Conservation (phyloP, 441 rosid species). For the Populus tomentosa region DNA sequence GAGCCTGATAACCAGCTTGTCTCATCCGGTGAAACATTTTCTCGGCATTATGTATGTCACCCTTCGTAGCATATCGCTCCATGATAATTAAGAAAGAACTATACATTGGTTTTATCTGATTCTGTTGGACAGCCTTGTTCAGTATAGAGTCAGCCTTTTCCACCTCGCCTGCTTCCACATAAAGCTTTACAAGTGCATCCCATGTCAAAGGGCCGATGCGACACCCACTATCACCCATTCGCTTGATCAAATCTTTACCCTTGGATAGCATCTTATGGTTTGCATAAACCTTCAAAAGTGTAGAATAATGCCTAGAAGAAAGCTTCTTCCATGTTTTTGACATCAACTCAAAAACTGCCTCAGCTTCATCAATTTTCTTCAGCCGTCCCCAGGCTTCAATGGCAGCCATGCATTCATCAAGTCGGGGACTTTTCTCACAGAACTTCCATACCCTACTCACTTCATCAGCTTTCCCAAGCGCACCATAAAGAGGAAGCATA, state of each 20-base stretch:
- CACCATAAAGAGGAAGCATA: conserved; percentile 67
- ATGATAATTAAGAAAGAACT: conserved; percentile 53
- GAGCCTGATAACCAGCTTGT: conserved; percentile 63
- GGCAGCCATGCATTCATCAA: conserved; percentile 56
- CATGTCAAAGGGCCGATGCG: conserved; percentile 61
- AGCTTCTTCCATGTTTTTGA: conserved; percentile 35
- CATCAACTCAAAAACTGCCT: conserved; percentile 53
- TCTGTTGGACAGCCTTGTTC: conserved; percentile 56
- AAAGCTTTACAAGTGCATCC: conserved; percentile 76
- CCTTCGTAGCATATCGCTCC: conserved; percentile 69
- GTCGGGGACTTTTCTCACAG: conserved; percentile 50
- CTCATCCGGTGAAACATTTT: conserved; percentile 71
- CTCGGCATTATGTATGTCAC: conserved; percentile 78
- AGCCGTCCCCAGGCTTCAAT: conserved; percentile 82
- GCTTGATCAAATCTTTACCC: conserved; percentile 65
- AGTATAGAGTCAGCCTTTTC: conserved; percentile 75
- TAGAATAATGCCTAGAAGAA: conserved; percentile 40
- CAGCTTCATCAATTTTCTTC: conserved; percentile 56
- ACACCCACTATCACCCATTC: conserved; percentile 71
- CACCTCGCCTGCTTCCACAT: conserved; percentile 77
- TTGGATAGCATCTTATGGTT: conserved; percentile 65
- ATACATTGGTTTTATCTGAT: conserved; percentile 52
- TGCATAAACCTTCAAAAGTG: conserved; percentile 65
- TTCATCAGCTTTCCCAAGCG: conserved; percentile 68
- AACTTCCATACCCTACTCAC: conserved; percentile 73